Evolutionary conservation across 2,329 filamentous ascomycete species (phyloP).

Genomic region (Coniosporium uncinatum): DNA sequence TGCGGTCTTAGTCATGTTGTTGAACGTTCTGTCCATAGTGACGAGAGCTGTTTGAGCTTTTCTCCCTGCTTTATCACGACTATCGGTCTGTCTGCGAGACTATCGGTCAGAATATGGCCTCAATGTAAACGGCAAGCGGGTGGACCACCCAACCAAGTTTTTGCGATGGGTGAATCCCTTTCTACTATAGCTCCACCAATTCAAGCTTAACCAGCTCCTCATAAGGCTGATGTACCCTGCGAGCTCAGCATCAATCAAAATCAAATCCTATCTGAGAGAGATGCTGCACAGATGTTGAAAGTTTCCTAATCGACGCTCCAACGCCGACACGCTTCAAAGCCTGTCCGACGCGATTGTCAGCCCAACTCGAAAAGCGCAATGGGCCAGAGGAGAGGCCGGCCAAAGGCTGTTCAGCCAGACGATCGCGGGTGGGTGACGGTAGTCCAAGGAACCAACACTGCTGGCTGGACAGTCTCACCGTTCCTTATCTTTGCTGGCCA

Average conservation of each 20-base stretch:
- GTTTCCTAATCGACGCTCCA: not conserved
- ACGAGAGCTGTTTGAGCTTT: no score
- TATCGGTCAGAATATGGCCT: no score
- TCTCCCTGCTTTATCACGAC: no score
- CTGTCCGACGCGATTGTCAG: not conserved
- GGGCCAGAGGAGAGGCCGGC: slow-evolving; percentile 10
- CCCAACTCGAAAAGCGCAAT: not conserved
- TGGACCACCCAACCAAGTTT: not conserved
- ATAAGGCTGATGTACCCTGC: not conserved
- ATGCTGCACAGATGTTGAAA: not conserved
- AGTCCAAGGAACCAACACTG: slow-evolving; percentile 14
- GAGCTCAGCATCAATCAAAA: no score
- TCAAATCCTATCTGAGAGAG: not conserved
- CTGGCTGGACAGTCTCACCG: slow-evolving; percentile 13
- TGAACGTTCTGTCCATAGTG: no score
- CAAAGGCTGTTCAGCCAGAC: slow-evolving; percentile 13
- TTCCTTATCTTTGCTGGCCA: slow-evolving; percentile 17
- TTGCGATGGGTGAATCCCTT: not conserved
- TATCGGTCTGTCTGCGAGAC: no score
- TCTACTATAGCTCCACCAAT: not conserved
- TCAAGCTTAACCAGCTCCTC: not conserved
- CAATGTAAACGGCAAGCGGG: no score
- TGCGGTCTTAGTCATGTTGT: no score
- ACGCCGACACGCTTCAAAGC: not conserved
- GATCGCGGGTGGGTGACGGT: slow-evolving; percentile 18